Conservation (phyloP, 2,329 filamentous ascomycete species). For the Aspergillus uvarum region DNA sequence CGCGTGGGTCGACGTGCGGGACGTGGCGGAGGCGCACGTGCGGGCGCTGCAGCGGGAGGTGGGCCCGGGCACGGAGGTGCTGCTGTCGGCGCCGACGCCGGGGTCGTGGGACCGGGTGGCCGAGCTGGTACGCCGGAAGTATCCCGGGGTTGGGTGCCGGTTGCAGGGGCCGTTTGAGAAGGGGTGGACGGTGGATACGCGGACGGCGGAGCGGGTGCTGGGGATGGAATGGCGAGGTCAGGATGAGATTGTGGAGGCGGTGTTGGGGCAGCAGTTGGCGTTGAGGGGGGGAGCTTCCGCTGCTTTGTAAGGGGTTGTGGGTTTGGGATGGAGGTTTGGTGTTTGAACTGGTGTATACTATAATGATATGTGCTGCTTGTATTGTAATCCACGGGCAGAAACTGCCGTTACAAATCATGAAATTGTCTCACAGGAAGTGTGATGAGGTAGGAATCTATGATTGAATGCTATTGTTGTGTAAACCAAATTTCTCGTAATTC, state of each 20-base stretch:
- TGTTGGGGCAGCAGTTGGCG: slow-evolving; percentile 20
- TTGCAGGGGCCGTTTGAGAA: slow-evolving; percentile 44
- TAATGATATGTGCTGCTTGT: too few species aligned
- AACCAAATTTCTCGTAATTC: too few species aligned
- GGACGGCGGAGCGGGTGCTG: slow-evolving; percentile 50
- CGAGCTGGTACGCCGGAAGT: slow-evolving; percentile 10
- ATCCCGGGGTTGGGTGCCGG: slow-evolving; percentile 8
- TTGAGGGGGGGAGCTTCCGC: neutral
- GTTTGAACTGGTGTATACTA: too few species aligned
- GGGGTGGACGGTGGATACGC: slow-evolving; percentile 70
- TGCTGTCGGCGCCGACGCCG: slow-evolving; percentile 9
- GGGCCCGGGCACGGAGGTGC: slow-evolving; percentile 12
- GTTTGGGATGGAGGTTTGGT: too few species aligned
- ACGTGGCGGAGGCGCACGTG: slow-evolving; percentile 25
- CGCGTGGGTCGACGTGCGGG: slow-evolving; percentile 20
- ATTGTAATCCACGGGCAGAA: too few species aligned
- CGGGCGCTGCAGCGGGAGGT: slow-evolving; percentile 9
- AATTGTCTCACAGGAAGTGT: too few species aligned
- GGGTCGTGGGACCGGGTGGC: slow-evolving; percentile 17
- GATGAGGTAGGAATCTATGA: too few species aligned
- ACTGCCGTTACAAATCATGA: too few species aligned
- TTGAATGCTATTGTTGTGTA: too few species aligned
- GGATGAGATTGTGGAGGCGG: slow-evolving; percentile 15
- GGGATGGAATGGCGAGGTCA: slow-evolving; percentile 11
- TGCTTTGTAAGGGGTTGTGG: too few species aligned